Evolutionary conservation across 2,329 filamentous ascomycete genomes (phyloP).

Genomic region (Cordyceps farinosa): DNA sequence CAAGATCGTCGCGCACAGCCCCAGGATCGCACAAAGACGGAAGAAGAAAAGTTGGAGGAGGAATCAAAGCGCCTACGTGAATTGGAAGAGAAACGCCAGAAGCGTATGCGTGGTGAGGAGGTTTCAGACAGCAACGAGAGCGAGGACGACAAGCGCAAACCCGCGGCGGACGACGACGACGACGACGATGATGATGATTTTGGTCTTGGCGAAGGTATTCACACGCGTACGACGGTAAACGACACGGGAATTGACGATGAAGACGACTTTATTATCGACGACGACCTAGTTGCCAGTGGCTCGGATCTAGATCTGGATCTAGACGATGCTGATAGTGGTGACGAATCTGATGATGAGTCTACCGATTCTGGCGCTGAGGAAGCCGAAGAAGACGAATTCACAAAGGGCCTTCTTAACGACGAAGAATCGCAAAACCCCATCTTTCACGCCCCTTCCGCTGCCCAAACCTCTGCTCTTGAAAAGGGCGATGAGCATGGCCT

Average conservation of each 20-base stretch:
- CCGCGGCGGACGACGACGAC: slow-evolving; percentile 36
- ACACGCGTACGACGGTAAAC: slow-evolving; percentile 51
- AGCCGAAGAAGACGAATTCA: slow-evolving; percentile 62
- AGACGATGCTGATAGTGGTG: slow-evolving; percentile 44
- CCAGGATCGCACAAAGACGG: slow-evolving; percentile 84
- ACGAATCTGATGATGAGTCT: slow-evolving; percentile 49
- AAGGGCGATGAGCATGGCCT: slow-evolving; percentile 54
- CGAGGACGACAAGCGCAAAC: slow-evolving; percentile 37
- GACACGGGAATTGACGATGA: slow-evolving; percentile 82
- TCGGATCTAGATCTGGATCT: slow-evolving; percentile 65
- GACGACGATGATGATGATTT: slow-evolving; percentile 54
- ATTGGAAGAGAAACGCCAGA: slow-evolving; percentile 76
- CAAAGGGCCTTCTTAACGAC: slow-evolving; percentile 62
- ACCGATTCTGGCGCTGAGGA: slow-evolving; percentile 38
- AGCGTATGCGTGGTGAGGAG: slow-evolving; percentile 84
- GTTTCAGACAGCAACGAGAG: slow-evolving; percentile 62
- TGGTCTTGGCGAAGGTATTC: slow-evolving; percentile 58
- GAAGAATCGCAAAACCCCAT: slow-evolving; percentile 52
- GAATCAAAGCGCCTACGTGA: slow-evolving; percentile 73
- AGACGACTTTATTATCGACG: slow-evolving; percentile 88
- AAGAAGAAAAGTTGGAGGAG: slow-evolving; percentile 76
- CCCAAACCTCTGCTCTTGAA: slow-evolving; percentile 32
- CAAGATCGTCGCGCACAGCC: slow-evolving; percentile 83
- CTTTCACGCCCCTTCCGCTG: slow-evolving; percentile 45
- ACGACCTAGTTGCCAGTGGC: slow-evolving; percentile 79